These are phyloP conservation scores for Niveomyces coronatus DNA, from an alignment of 2,329 filamentous ascomycete genomes.

Conservation along the genomic window DNA sequence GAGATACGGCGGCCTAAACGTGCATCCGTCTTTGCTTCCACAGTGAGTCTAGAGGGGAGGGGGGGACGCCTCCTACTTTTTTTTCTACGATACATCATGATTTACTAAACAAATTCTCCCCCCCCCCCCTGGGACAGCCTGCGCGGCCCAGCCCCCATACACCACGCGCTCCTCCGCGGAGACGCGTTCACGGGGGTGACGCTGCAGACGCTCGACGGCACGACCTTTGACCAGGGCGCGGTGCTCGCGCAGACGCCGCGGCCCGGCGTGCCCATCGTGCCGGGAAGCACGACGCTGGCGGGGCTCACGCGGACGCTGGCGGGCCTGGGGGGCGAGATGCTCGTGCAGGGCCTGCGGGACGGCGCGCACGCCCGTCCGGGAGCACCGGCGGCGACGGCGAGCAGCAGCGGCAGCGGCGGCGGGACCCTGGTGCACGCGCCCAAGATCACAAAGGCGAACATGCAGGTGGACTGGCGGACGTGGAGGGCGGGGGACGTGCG, in stretches of 20 bases:
- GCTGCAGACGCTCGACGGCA: slow-evolving; percentile 74
- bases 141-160: slow-evolving; percentile 75
- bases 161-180: slow-evolving; percentile 64
- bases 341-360: slow-evolving; percentile 53
- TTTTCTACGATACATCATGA: neutral
- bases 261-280: slow-evolving; percentile 44
- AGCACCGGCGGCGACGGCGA: slow-evolving; percentile 20
- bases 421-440: slow-evolving; percentile 43
- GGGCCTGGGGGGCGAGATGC: slow-evolving; percentile 56
- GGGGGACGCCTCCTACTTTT: neutral
- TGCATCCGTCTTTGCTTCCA: slow-evolving; percentile 86
- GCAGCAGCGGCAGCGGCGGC: slow-evolving; percentile 14
- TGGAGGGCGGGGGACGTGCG: slow-evolving; percentile 46
- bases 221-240: slow-evolving; percentile 66
- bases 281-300: slow-evolving; percentile 33
- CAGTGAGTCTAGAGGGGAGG: slow-evolving; percentile 46
- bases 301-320: slow-evolving; percentile 41
- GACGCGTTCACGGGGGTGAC: slow-evolving; percentile 60
- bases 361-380: slow-evolving; percentile 55
- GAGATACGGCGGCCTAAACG: slow-evolving; percentile 79
- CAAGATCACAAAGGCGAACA: slow-evolving; percentile 59
- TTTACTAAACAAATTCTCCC: slow-evolving; percentile 1
- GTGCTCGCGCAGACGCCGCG: slow-evolving; percentile 60
- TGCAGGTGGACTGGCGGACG: slow-evolving; percentile 47
- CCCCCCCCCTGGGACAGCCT: slow-evolving; percentile 41